These are phyloP conservation scores for Ceratocystis variospora DNA, from an alignment of 2,329 filamentous ascomycete genomes.

Conservation along the genomic window DNA sequence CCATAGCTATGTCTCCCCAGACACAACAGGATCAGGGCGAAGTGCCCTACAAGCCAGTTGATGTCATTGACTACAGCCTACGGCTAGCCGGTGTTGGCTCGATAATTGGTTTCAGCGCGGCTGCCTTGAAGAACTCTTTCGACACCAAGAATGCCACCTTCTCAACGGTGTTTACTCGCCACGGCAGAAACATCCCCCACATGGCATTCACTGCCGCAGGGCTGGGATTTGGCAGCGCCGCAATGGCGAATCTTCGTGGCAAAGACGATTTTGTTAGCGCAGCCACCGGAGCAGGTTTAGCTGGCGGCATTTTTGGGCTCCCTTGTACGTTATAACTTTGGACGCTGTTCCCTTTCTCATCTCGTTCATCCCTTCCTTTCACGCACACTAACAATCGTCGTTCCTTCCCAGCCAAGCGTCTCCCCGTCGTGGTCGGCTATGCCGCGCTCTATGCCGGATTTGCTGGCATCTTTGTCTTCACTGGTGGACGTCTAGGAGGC, in stretches of 20 bases:
- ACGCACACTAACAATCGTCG: constrained; percentile 13
- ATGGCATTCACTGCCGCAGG: constrained; percentile 41
- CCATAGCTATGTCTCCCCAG: constrained; percentile 16
- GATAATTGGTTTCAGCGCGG: constrained; percentile 54
- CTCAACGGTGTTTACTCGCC: constrained; percentile 65
- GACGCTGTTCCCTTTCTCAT: too few species aligned
- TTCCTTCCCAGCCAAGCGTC: constrained; percentile 31
- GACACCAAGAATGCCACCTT: constrained; percentile 68
- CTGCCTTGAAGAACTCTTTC: constrained; percentile 76
- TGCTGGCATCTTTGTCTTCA: constrained; percentile 53
- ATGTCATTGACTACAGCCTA: constrained; percentile 56
- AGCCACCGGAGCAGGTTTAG: constrained; percentile 61
- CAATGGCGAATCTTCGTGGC: constrained; percentile 71
- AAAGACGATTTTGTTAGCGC: constrained; percentile 69
- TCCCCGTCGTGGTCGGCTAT: constrained; percentile 58
- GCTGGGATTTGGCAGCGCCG: constrained; percentile 63
- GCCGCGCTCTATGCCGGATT: constrained; percentile 42
- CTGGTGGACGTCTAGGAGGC: constrained; percentile 38
- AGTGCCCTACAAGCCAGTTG: constrained; percentile 51
- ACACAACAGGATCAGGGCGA: neutral
- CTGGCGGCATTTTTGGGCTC: constrained; percentile 58
- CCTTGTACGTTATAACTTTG: constrained; percentile 41
- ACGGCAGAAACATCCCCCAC: constrained; percentile 55
- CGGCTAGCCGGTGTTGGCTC: constrained; percentile 52
- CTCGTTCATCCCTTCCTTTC: neutral